A percentile compares a stretch with the other conserved stretches of the same genome.
phyloP scores from a whole-genome alignment of 345 rosid genomes.

The Populus simonii region DNA sequence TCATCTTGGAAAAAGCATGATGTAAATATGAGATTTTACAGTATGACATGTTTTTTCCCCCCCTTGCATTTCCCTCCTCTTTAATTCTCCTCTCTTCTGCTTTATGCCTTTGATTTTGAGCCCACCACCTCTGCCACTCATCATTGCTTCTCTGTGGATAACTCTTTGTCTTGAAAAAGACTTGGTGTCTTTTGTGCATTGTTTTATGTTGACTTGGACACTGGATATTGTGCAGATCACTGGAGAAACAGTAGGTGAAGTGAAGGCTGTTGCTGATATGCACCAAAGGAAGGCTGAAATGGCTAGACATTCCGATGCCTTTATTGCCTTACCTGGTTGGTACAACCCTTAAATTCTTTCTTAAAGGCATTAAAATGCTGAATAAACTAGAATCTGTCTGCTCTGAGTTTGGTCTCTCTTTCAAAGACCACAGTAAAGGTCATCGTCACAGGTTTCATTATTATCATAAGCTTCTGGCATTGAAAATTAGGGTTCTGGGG shows the following conservation, averaged over 20 bases:
- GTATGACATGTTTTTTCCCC: not conserved
- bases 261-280: conserved; percentile 34
- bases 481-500: conserved; percentile 11
- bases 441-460: not conserved
- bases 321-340: conserved; percentile 34
- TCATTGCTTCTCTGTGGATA: conserved; percentile 20
- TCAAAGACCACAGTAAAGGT: not conserved
- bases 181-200: conserved; percentile 11
- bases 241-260: conserved; percentile 37
- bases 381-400: not conserved
- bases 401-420: not conserved
- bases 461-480: not conserved
- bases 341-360: not conserved
- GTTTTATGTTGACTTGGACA: conserved; percentile 3
- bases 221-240: conserved; percentile 21
- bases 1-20: not conserved
- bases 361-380: not conserved
- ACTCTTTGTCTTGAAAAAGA: not conserved
- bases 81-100: not conserved
- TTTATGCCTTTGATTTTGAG: conserved; percentile 14
- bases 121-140: conserved; percentile 33
- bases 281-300: conserved; percentile 37
- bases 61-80: not conserved
- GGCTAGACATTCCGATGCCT: conserved; percentile 37
- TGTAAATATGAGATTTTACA: not conserved